Percentiles rank a stretch among this genome's conserved stretches.
phyloP scores from a whole-genome alignment of 176 grass and related monocot species.

The Triticum aestivum region IWGSC_CS_RefSeq_v2.1 NC_057795.1:457675673-457676172 shows the following conservation, averaged over 20 bases:
- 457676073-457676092: constrained; percentile 81
- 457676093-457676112: constrained; percentile 91
- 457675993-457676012: constrained; percentile 95
- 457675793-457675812: constrained; percentile 93
- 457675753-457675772: constrained; percentile 79
- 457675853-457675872: constrained; percentile 94
- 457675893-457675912: constrained; percentile 49
- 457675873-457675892: constrained; percentile 86
- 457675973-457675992: constrained; percentile 98
- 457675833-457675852: constrained; percentile 89
- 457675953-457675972: constrained; percentile 55
- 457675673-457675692: constrained; percentile 9
- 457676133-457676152: constrained; percentile 94
- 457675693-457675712: constrained; percentile 1
- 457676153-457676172: constrained; percentile 82
- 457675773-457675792: constrained; percentile 98
- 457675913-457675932: constrained; percentile 30
- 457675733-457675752: constrained; percentile 90
- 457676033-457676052: constrained; percentile 70
- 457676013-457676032: constrained; percentile 81
- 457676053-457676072: constrained; percentile 75
- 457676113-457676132: constrained; percentile 90
- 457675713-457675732: constrained; percentile 34
- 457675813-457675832: constrained; percentile 81
- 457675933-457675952: constrained; percentile 9